Conservation (phyloP, 2,329 filamentous ascomycete genomes). For the Daldinia eschscholtzii region DNA sequence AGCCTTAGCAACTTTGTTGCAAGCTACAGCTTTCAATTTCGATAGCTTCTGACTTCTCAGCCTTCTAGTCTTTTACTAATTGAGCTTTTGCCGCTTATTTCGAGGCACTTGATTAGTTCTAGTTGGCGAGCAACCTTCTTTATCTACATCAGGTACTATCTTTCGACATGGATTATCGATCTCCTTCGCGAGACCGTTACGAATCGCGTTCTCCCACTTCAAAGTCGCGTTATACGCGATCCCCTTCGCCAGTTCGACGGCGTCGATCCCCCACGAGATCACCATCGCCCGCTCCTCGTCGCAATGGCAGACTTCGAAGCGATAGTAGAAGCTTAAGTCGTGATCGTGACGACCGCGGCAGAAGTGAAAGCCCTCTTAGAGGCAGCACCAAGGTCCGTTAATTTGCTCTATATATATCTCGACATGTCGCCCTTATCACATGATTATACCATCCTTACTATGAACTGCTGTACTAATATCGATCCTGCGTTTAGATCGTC, state of each 20-base stretch:
- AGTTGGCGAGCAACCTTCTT: neutral
- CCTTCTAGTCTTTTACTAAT: neutral
- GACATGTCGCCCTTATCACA: slow-evolving; percentile 13
- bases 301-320: slow-evolving; percentile 54
- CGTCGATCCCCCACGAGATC: slow-evolving; percentile 51
- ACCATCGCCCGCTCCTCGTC: slow-evolving; percentile 51
- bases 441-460: neutral
- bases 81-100: neutral
- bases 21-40: slow-evolving; percentile 5
- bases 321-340: slow-evolving; percentile 46
- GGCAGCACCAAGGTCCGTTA: slow-evolving; percentile 51
- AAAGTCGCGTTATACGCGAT: slow-evolving; percentile 56
- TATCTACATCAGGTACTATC: neutral
- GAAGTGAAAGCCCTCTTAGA: slow-evolving; percentile 50
- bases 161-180: slow-evolving; percentile 49
- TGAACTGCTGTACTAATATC: slow-evolving; percentile 15
- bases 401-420: slow-evolving; percentile 15
- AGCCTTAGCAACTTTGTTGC: slow-evolving; percentile 10
- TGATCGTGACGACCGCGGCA: slow-evolving; percentile 43
- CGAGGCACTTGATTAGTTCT: neutral
- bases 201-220: slow-evolving; percentile 53
- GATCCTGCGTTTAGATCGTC: slow-evolving; percentile 75
- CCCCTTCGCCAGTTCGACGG: slow-evolving; percentile 50
- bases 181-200: slow-evolving; percentile 51
- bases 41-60: neutral